phyloP scores from a whole-genome alignment of 805 yeast genomes.

The Metschnikowia baotianmanensis region DNA sequence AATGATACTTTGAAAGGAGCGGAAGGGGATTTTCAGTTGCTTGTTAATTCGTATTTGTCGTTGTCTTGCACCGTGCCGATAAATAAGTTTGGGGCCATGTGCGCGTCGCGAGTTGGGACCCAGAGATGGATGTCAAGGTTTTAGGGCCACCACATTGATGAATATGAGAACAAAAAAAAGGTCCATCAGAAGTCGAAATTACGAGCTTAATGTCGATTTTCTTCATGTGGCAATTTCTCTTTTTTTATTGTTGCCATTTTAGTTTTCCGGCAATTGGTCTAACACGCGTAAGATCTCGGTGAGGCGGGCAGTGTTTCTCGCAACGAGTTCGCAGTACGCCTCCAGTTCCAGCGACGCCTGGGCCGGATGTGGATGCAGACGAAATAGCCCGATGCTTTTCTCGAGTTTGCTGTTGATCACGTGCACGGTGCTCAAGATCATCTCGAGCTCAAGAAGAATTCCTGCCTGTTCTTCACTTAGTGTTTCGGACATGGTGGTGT shows the following conservation, averaged over 20 bases:
- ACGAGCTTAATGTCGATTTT: not conserved
- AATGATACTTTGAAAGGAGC: no score
- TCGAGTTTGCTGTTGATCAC: slow-evolving; percentile 29
- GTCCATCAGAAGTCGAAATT: no score
- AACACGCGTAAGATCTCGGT: slow-evolving; percentile 17
- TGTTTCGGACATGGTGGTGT: not conserved
- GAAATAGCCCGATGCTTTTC: slow-evolving; percentile 24
- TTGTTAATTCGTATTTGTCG: not conserved
- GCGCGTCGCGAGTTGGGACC: no score
- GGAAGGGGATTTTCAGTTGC: not conserved
- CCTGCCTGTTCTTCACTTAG: slow-evolving; percentile 21
- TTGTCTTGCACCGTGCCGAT: no score
- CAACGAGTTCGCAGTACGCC: slow-evolving; percentile 19
- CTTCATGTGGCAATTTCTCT: no score
- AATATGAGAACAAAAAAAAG: not conserved
- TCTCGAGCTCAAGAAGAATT: slow-evolving; percentile 32
- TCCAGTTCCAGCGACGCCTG: slow-evolving; percentile 2
- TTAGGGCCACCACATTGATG: no score
- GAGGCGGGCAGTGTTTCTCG: slow-evolving; percentile 19
- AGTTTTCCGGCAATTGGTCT: slow-evolving; percentile 2
- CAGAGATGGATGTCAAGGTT: no score
- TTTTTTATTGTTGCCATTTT: no score
- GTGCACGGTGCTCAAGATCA: slow-evolving; percentile 33
- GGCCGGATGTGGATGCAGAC: not conserved
- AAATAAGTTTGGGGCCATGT: no score